A percentile compares a stretch with the other conserved stretches of the same genome.
Conservation (phyloP, 768 basidiomycete genomes). For the Cystobasidium onofrii region DNA sequence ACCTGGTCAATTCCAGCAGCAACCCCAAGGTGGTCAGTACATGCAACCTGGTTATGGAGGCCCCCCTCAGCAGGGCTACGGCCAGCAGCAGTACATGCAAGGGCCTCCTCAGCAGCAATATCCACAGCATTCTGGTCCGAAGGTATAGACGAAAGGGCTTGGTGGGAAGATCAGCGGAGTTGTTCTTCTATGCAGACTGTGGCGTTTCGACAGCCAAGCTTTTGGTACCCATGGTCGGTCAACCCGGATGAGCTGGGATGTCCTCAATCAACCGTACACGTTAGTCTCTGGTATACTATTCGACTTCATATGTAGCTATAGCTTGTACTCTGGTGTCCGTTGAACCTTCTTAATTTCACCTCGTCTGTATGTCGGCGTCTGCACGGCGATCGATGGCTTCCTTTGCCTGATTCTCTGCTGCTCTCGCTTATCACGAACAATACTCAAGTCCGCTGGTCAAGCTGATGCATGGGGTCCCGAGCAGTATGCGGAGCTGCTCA, state of each 20-base stretch:
- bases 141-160: neutral
- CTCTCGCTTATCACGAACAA: neutral
- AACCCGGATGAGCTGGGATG: no score
- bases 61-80: neutral
- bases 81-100: neutral
- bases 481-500: neutral
- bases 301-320: neutral
- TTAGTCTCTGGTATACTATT: neutral
- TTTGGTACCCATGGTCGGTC: no score
- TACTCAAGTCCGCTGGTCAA: no score
- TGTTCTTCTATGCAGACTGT: neutral
- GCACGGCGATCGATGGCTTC: neutral
- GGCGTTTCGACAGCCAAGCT: neutral
- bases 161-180: no score
- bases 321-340: neutral
- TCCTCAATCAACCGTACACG: no score
- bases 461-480: neutral
- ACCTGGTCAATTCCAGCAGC: constrained; percentile 8
- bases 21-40: constrained; percentile 14
- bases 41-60: constrained; percentile 26
- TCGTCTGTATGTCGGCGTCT: no score
- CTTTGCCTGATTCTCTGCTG: neutral
- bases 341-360: no score
- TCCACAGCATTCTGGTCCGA: neutral
- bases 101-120: neutral